Evolutionary conservation across 2,329 filamentous ascomycete species (phyloP).

Genomic region (Scedosporium minutisporum): DNA sequence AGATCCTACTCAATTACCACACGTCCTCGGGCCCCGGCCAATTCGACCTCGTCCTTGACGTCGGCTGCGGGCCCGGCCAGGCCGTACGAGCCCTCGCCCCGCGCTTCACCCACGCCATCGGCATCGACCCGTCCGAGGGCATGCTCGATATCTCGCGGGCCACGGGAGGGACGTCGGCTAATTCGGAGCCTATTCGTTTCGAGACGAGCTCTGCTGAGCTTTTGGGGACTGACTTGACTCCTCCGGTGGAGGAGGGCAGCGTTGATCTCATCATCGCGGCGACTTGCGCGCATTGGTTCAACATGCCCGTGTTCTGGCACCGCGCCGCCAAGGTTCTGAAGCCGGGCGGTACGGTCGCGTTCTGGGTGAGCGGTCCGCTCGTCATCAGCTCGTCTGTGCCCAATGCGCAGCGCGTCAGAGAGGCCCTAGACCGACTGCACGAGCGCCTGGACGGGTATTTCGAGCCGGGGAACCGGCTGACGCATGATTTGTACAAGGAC

Average conservation of each 20-base stretch:
- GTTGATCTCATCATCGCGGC: constrained; percentile 39
- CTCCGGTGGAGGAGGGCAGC: constrained; percentile 19
- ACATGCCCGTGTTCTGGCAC: constrained; percentile 40
- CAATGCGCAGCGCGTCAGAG: constrained; percentile 30
- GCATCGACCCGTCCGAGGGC: constrained; percentile 39
- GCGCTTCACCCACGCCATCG: constrained; percentile 36
- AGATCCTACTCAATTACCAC: constrained; percentile 37
- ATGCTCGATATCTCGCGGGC: constrained; percentile 34
- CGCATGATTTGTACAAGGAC: constrained; percentile 27
- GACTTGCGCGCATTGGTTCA: constrained; percentile 48
- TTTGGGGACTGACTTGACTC: constrained; percentile 22
- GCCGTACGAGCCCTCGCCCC: constrained; percentile 34
- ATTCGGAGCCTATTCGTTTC: constrained; percentile 18
- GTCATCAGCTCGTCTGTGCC: constrained; percentile 22
- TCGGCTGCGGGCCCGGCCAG: constrained; percentile 48
- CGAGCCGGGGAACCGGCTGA: constrained; percentile 31
- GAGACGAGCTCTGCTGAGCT: constrained; percentile 33
- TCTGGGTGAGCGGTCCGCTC: constrained; percentile 32
- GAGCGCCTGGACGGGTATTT: constrained; percentile 26
- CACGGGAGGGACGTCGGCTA: constrained; percentile 18
- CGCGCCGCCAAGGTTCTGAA: constrained; percentile 35
- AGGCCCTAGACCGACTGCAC: constrained; percentile 26
- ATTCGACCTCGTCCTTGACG: constrained; percentile 23
- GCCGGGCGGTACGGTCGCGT: constrained; percentile 43
- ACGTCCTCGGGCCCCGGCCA: constrained; percentile 29